Base-by-base conservation (phyloP, 163 green algal species). In the Chlamydomonas reinhardtii region DNA sequence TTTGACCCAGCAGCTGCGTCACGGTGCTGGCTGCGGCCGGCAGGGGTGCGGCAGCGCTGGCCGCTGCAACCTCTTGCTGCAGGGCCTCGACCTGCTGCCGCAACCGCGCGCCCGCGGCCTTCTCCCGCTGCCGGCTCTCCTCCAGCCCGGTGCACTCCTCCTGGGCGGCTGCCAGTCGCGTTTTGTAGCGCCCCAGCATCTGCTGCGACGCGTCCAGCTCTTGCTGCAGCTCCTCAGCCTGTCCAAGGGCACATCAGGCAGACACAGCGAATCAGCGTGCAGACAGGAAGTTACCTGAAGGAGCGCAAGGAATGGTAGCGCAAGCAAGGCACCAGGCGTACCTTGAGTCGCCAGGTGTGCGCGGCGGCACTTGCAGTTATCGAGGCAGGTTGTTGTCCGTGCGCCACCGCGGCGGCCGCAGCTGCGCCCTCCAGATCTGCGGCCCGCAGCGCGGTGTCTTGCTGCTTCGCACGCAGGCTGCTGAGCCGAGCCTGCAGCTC, bases 121-220 rank as follows among this genome's bases (percentile, higher is more conserved):
- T 74, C 69, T 89, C 84, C 0, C 84, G 84, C 56, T 85, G 76
- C 39, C 85, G 39, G 15, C 35, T 31, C 61, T 89, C 84, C 69
- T 89, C 84, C 25, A 84, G 37, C 14, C 48, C 32, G 20, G 37
- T 69, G 66, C 62, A 70, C 27, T 89, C 84, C 6, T 89, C 84
- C 68, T 89, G 84, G 2, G 76, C 69, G 0, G 74, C 76, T 2
- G 70, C 68, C 20, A 85, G 54, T 1, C 79, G 79, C 2, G 84
- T n/a, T 39, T 85, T 85, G 84, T 82, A 85, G 61, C 84, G 89
- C 16, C 85, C 74, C 20, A 91, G 37, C 31, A 91, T 84, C 43
- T 82, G 89, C 56, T 90, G 81, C 16, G 85, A 27, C 4, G 91
- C 88, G 35, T 85, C 84, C 27, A 89, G 32, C 71, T 92, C 82